Base-by-base conservation (phyloP, 2,329 filamentous ascomycete species). In the Graphilbum sp. region DNA sequence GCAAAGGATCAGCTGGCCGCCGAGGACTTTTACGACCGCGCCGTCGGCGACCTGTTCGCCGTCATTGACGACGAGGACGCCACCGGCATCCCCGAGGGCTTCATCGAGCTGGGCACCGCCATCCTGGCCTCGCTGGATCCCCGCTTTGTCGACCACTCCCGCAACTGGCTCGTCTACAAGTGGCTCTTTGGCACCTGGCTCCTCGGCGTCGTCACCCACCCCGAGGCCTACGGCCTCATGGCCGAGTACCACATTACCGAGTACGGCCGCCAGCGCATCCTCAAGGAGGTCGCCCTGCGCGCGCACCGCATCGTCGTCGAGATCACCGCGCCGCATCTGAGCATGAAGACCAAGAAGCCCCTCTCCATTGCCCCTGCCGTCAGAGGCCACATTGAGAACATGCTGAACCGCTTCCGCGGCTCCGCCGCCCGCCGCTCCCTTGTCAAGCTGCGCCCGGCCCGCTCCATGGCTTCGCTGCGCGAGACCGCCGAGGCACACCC, bases 111-210 rank as follows among this genome's bases (percentile, higher is more conserved):
- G 47, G 82, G 84, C 46, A 83, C 80, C 54, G 83, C 85, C 45
- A 84, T 95, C 42, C 62, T 94, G 33, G 69, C 70, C 42, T 86
- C 86, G 50, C 63, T 94, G 42, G 76, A 83, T 46, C 68, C 68
- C 46, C 77, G 79, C 47, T 72, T 72, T 46, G 75, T 82, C 44
- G 77, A 81, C 46, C 75, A 73, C 47, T 85, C 85, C 30, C 75
- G 85, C 44, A 76, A 76, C 48, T 92, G 87, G 63, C 71, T 96
- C 46, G 77, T 95, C 45, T 83, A 79, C 50, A 81, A 87, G 53
- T 98, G 88, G 76, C 77, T 95, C 44, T 94, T 96, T 55, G 81
- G 85, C 45, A 79, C 79, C 37, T 95, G 90, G 57, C 64, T 96
- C 27, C 69, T 84, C 34, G 79, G 82, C 49, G 79, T 85, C 38